These are phyloP conservation scores for Lathyrus oleraceus DNA, from an alignment of 306 rosid species.

Conservation along the genomic window DNA sequence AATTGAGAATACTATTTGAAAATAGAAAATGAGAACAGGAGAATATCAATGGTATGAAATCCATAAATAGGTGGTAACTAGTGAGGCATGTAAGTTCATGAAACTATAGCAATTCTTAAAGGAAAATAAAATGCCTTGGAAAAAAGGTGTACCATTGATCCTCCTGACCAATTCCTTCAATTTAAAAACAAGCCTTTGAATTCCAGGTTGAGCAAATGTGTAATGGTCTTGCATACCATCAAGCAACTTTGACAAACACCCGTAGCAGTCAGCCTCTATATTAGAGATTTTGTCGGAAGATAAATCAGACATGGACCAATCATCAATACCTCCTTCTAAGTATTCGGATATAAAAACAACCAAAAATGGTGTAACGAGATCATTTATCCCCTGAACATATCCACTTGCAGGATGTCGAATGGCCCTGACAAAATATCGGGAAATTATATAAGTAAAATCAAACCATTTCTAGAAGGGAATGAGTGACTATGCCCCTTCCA, in stretches of 20 bases:
- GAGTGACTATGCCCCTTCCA: not conserved
- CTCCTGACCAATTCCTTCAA: conserved; percentile 91
- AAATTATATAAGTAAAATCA: conserved; percentile 32
- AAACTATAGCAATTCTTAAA: conserved; percentile 29
- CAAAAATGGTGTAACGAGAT: conserved; percentile 91
- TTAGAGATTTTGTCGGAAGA: conserved; percentile 63
- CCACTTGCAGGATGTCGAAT: conserved; percentile 99
- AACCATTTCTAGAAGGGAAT: conserved; percentile 23
- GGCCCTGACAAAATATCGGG: conserved; percentile 67
- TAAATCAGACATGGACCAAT: conserved; percentile 73
- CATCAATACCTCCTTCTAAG: conserved; percentile 71
- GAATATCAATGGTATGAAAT: conserved; percentile 14
- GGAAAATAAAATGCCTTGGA: not conserved
- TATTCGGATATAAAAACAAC: conserved; percentile 86
- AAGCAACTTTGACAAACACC: conserved; percentile 95
- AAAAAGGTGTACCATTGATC: conserved; percentile 68
- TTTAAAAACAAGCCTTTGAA: conserved; percentile 92
- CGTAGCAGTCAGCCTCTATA: conserved; percentile 90
- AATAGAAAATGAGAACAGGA: conserved; percentile 27
- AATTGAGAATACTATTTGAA: not conserved
- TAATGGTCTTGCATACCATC: conserved; percentile 99
- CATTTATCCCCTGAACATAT: conserved; percentile 98
- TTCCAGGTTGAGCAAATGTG: conserved; percentile 97
- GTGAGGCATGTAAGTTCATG: conserved; percentile 9
- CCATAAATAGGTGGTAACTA: conserved; percentile 19